Base-by-base conservation (phyloP, 2,329 filamentous ascomycete species). In the Plectosphaerella plurivora region DNA sequence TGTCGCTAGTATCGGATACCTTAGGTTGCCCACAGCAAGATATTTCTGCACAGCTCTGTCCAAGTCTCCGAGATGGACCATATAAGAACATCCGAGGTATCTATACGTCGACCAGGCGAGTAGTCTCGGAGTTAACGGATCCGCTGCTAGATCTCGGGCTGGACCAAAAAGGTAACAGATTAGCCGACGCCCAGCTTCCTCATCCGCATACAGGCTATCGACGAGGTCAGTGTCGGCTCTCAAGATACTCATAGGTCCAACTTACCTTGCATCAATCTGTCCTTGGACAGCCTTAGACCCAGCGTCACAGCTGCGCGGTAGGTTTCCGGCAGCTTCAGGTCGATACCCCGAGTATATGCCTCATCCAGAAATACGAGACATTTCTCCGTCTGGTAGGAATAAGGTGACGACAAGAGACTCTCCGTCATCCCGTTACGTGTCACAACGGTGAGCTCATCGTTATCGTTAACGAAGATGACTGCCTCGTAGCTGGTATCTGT, bases 231-330 rank as follows among this genome's bases (percentile, higher is more conserved):
- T n/a, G 20, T 1, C 7, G 20, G 28, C 11, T 9, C 22, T 22
- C 22, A 22, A 22, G 22, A 8, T 15, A 14, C 6, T 3, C 5
- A 3, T 9, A 8, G 37, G 15, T 41, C 37, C 37, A n/a, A 41
- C 37, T n/a, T n/a, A 41, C 37, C 37, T 41, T 41, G 37, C 16
- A 41, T 14, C 37, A 41, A 60, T 63, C 77, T 71, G 54, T 92
- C 88, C 55, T 91, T 92, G 0, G 82, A 86, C 1, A 90, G 57
- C 4, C 73, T 71, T 0, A 83, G 73, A 0, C 87, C 87, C 0
- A 93, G 63, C 0, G 86, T 91, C 0, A 91, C 82, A 0, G 82
- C 83, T 0, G 87, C 88, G 1, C 81, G 71, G 57, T 84, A 86
- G 12, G 76, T 5, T 0, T 52, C 52, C 0, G 86, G 87, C 0